These are phyloP conservation scores for Lichtheimia ramosa DNA, from an alignment of 371 early-diverging fungal species.

Conservation along the genomic window DNA sequence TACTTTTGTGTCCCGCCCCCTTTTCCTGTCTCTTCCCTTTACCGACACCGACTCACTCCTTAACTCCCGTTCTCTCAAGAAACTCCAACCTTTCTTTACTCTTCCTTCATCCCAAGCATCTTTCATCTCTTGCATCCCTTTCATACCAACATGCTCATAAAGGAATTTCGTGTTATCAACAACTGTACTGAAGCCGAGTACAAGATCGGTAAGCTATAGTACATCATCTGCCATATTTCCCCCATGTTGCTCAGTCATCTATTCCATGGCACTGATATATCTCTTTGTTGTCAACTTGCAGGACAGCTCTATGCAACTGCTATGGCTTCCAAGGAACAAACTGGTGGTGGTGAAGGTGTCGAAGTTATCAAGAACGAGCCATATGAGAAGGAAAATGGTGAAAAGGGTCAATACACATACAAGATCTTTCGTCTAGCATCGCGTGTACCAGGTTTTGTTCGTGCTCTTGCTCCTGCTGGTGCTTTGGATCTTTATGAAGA, in stretches of 20 bases:
- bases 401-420: conserved; percentile 77
- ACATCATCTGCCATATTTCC: background rate
- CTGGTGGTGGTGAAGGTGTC: conserved; percentile 63
- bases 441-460: conserved; percentile 60
- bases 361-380: conserved; percentile 45
- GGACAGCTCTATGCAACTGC: conserved; percentile 77
- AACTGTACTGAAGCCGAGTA: conserved; percentile 74
- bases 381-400: conserved; percentile 53
- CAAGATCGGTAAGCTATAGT: conserved; percentile 42
- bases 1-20: background rate
- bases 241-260: background rate
- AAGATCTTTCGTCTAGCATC: conserved; percentile 71
- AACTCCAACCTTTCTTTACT: background rate
- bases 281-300: conserved; percentile 4
- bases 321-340: conserved; percentile 73
- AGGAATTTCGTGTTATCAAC: conserved; percentile 71
- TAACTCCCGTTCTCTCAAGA: background rate
- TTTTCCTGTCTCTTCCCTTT: background rate
- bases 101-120: no score
- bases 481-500: conserved; percentile 71
- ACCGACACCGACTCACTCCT: background rate
- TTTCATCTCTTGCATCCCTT: background rate
- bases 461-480: conserved; percentile 61
- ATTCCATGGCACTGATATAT: background rate
- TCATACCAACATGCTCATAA: conserved; percentile 52